Percentiles rank a stretch among this genome's conserved stretches.
Conservation (phyloP, 805 yeast species). For the Nakazawaea ernobii region DNA sequence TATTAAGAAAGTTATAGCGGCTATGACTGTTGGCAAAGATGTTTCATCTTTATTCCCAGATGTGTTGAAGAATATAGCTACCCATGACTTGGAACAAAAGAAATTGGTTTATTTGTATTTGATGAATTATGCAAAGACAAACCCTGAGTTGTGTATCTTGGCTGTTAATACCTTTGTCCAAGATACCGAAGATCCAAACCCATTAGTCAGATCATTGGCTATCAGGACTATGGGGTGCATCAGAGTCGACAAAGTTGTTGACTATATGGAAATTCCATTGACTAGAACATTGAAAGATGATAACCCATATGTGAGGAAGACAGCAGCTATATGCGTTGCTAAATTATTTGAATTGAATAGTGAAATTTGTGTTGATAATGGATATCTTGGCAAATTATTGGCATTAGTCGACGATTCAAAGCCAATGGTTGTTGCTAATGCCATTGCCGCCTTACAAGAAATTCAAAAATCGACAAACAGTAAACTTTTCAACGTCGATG, state of each 20-base stretch:
- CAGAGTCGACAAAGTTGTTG: slow-evolving; percentile 91
- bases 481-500: slow-evolving; percentile 31
- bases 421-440: slow-evolving; percentile 97
- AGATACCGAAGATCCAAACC: slow-evolving; percentile 96
- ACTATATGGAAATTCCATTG: slow-evolving; percentile 87
- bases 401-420: slow-evolving; percentile 76
- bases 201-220: slow-evolving; percentile 91
- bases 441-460: slow-evolving; percentile 80
- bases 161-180: slow-evolving; percentile 96
- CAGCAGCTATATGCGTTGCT: slow-evolving; percentile 97
- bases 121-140: slow-evolving; percentile 95
- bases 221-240: slow-evolving; percentile 99
- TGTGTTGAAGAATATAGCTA: slow-evolving; percentile 92
- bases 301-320: slow-evolving; percentile 94
- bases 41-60: slow-evolving; percentile 94
- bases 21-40: slow-evolving; percentile 97
- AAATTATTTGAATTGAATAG: slow-evolving; percentile 85
- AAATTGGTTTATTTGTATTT: slow-evolving; percentile 89
- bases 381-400: slow-evolving; percentile 67
- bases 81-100: slow-evolving; percentile 94
- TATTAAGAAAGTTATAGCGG: slow-evolving; percentile 92
- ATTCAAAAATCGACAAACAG: slow-evolving; percentile 35
- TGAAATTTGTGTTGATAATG: slow-evolving; percentile 77
- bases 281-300: slow-evolving; percentile 83
- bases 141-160: slow-evolving; percentile 91